phyloP scores from a whole-genome alignment of 805 yeast species.

The Komagataella ulmi region DNA sequence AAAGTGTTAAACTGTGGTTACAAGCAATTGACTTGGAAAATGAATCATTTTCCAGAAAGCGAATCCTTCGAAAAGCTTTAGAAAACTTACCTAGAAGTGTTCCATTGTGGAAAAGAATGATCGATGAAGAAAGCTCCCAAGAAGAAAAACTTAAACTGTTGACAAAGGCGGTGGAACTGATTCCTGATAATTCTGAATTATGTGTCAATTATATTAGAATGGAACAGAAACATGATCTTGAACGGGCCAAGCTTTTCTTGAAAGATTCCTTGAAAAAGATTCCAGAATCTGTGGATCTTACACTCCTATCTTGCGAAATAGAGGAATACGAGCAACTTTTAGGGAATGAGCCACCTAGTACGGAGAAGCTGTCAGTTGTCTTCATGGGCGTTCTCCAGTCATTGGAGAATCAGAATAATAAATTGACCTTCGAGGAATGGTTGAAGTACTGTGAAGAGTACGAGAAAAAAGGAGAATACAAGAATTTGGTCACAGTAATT shows the following conservation, averaged over 20 bases:
- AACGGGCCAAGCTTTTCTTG: neutral
- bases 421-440: neutral
- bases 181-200: conserved; percentile 50
- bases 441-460: neutral
- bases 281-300: conserved; percentile 5
- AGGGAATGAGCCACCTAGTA: neutral
- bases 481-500: neutral
- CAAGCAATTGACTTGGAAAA: conserved; percentile 56
- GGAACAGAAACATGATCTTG: neutral
- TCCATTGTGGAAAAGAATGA: conserved; percentile 56
- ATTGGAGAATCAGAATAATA: too few species aligned
- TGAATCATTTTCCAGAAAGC: conserved; percentile 35
- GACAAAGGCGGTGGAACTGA: conserved; percentile 50
- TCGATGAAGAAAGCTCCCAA: conserved; percentile 42
- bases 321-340: neutral
- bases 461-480: neutral
- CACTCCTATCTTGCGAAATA: neutral
- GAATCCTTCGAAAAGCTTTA: conserved; percentile 58
- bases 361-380: neutral
- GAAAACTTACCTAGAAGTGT: conserved; percentile 46
- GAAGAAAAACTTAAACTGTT: conserved; percentile 40
- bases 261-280: conserved; percentile 1
- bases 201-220: conserved; percentile 43
- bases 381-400: neutral
- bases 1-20: conserved; percentile 58